These are phyloP conservation scores for Zanthoxylum bungeanum DNA, from an alignment of 345 rosid genomes.

Conservation along the genomic window DNA sequence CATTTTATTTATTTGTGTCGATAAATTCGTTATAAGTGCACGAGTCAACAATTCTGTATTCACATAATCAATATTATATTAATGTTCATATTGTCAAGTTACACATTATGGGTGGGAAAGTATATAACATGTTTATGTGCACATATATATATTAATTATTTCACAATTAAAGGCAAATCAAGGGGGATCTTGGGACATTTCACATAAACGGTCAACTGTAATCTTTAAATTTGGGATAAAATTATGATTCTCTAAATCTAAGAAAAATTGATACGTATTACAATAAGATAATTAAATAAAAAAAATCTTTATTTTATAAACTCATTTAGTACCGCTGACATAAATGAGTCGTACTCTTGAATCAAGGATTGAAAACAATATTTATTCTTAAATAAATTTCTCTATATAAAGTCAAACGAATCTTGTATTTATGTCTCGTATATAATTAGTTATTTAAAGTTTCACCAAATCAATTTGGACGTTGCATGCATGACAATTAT, in stretches of 20 bases:
- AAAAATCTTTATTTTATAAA: no score
- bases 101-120: background rate
- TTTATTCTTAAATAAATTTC: background rate
- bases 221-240: no score
- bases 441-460: background rate
- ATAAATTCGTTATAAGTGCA: no score
- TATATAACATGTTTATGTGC: background rate
- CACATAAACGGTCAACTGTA: no score
- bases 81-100: background rate
- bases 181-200: no score
- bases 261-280: no score
- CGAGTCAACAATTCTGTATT: background rate
- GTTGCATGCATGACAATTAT: background rate
- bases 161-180: background rate
- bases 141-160: background rate
- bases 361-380: background rate
- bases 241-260: no score
- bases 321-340: no score
- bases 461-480: background rate
- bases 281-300: no score
- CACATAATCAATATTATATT: background rate
- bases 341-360: background rate
- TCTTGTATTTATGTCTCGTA: background rate
- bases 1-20: no score
- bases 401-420: background rate